Conservation (phyloP, 306 rosid species). For the Cucumis hystrix region DNA sequence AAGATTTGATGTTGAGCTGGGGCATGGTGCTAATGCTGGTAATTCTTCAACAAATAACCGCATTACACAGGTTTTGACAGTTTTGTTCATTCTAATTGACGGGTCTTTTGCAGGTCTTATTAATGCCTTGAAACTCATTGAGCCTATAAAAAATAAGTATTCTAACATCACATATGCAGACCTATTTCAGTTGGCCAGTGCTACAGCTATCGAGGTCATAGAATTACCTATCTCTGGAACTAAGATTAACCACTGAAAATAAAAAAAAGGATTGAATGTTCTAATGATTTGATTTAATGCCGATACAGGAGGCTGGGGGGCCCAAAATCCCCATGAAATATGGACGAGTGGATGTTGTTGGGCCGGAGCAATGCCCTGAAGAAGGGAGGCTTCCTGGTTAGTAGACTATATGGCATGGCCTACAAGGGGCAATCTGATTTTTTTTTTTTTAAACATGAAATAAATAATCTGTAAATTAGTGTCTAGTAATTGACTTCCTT, state of each 20-base stretch:
- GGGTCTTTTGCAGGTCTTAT: conserved; percentile 53
- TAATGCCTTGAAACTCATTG: conserved; percentile 89
- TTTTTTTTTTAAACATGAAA: background rate
- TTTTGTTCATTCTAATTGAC: conserved; percentile 12
- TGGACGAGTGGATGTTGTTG: conserved; percentile 72
- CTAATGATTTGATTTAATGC: conserved; percentile 8
- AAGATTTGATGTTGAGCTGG: conserved; percentile 77
- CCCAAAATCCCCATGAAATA: conserved; percentile 95
- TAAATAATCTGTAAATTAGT: background rate
- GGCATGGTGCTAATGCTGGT: conserved; percentile 97
- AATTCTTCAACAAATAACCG: conserved; percentile 4
- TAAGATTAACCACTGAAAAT: background rate
- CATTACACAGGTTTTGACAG: background rate
- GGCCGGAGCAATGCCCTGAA: conserved; percentile 81
- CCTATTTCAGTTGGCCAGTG: conserved; percentile 93
- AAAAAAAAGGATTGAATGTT: conserved; percentile 5
- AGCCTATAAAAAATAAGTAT: conserved; percentile 87
- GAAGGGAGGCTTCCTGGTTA: conserved; percentile 97
- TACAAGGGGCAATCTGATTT: background rate
- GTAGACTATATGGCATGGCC: conserved; percentile 4
- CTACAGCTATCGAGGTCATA: conserved; percentile 83
- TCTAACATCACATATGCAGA: conserved; percentile 85
- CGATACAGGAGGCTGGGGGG: conserved; percentile 86
- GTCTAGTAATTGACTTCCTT: background rate
- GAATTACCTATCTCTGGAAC: conserved; percentile 8